A percentile compares a stretch with the other conserved stretches of the same genome.
Evolutionary conservation across 2,329 filamentous ascomycete species (phyloP).

Genomic region (Fusarium verrucosum): DNA sequence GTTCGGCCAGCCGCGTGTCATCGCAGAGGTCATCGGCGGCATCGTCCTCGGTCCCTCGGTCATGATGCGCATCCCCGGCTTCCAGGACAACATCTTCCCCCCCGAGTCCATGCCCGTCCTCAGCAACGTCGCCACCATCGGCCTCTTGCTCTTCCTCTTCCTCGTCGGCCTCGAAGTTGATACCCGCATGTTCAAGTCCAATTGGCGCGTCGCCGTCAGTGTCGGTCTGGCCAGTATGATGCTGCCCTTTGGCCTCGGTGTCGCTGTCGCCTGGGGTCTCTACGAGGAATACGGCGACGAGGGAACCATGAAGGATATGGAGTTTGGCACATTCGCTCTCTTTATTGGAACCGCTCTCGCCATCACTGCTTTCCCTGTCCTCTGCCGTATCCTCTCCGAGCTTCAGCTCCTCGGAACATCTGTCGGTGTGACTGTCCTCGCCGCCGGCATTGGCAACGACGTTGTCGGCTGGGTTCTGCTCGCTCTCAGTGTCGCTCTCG

Average conservation of each 20-base stretch:
- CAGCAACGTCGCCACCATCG: constrained; percentile 81
- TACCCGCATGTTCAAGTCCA: constrained; percentile 76
- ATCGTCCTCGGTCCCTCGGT: constrained; percentile 88
- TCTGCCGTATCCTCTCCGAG: constrained; percentile 93
- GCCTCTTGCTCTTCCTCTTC: constrained; percentile 86
- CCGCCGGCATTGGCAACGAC: constrained; percentile 92
- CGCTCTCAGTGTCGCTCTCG: constrained; percentile 89
- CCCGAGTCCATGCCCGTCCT: constrained; percentile 77
- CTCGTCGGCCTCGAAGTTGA: constrained; percentile 89
- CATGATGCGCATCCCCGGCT: constrained; percentile 85
- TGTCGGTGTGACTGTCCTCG: constrained; percentile 88
- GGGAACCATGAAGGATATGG: constrained; percentile 51
- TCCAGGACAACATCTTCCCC: constrained; percentile 81
- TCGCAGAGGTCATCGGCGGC: constrained; percentile 85
- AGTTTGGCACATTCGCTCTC: constrained; percentile 65
- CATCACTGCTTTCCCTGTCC: constrained; percentile 90
- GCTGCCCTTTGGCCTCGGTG: constrained; percentile 83
- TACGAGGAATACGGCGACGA: constrained; percentile 74
- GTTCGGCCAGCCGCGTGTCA: constrained; percentile 82
- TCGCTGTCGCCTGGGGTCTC: constrained; percentile 81
- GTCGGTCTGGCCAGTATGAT: constrained; percentile 84
- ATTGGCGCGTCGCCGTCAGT: constrained; percentile 81
- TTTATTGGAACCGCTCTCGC: constrained; percentile 95
- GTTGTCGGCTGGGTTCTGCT: constrained; percentile 81
- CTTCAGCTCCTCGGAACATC: constrained; percentile 84